These are phyloP conservation scores for Musa acuminata DNA, from an alignment of 176 grass and related monocot species.

Conservation along the genomic window DNA sequence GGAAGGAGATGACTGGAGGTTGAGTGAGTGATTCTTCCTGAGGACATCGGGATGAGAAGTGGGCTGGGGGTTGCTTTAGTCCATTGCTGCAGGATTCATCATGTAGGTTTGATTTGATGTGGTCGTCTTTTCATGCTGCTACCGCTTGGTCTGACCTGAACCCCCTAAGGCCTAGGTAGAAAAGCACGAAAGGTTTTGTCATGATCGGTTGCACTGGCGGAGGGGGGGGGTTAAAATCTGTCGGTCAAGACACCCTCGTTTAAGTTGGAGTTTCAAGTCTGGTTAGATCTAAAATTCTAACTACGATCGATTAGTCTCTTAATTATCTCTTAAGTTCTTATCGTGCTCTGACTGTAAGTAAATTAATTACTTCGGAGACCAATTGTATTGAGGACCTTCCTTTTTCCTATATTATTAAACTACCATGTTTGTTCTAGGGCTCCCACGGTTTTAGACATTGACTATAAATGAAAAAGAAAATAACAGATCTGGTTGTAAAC, in stretches of 20 bases:
- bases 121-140: background rate
- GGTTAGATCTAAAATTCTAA: too few relatives aligned
- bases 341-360: too few relatives aligned
- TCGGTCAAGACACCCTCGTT: background rate
- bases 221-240: background rate
- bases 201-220: background rate
- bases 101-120: conserved; percentile 23
- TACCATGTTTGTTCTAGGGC: too few relatives aligned
- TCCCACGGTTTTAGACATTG: too few relatives aligned
- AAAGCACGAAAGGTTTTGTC: background rate
- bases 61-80: background rate
- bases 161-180: background rate
- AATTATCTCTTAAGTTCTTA: too few relatives aligned
- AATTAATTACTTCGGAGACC: too few relatives aligned
- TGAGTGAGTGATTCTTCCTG: background rate
- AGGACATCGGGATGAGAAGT: background rate
- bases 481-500: too few relatives aligned
- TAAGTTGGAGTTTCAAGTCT: background rate
- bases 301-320: too few relatives aligned
- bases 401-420: too few relatives aligned
- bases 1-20: background rate
- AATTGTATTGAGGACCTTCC: too few relatives aligned
- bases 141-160: background rate
- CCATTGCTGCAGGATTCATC: conserved; percentile 5
- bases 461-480: too few relatives aligned